A percentile compares a stretch with the other conserved stretches of the same genome.
These are phyloP conservation scores for Wickerhamomyces queroliae DNA, from an alignment of 805 yeast genomes.

Conservation along the genomic window DNA sequence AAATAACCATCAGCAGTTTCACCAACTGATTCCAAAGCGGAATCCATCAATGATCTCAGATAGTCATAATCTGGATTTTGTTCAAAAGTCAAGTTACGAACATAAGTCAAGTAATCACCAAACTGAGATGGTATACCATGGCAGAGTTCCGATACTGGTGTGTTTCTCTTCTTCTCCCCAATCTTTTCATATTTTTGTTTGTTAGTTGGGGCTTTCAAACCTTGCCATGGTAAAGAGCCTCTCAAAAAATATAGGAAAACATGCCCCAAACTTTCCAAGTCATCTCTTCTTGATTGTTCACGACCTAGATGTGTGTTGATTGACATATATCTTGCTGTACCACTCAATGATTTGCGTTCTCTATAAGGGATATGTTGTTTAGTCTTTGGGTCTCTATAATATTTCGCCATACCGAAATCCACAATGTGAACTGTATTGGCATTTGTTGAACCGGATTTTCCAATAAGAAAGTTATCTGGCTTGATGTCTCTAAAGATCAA, in stretches of 20 bases:
- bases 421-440: constrained; percentile 85
- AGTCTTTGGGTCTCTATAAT: constrained; percentile 93
- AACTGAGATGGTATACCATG: constrained; percentile 74
- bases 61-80: constrained; percentile 93
- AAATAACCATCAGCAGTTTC: constrained; percentile 81
- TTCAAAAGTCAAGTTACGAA: constrained; percentile 85
- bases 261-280: constrained; percentile 93
- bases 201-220: constrained; percentile 95
- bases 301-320: constrained; percentile 96
- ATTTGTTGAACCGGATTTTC: constrained; percentile 78
- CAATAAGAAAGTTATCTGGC: constrained; percentile 94
- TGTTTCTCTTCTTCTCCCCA: constrained; percentile 91
- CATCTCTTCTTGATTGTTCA: constrained; percentile 95
- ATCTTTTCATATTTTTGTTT: constrained; percentile 96
- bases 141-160: constrained; percentile 80
- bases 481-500: constrained; percentile 94
- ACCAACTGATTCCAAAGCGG: constrained; percentile 68
- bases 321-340: constrained; percentile 98
- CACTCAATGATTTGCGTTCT: constrained; percentile 91
- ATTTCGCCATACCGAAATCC: constrained; percentile 99
- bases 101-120: constrained; percentile 85
- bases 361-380: constrained; percentile 95
- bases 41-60: constrained; percentile 69
- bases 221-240: constrained; percentile 98
- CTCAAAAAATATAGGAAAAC: constrained; percentile 92